Conservation (phyloP, 805 yeast genomes). For the Jamesozyma jinghongensis region DNA sequence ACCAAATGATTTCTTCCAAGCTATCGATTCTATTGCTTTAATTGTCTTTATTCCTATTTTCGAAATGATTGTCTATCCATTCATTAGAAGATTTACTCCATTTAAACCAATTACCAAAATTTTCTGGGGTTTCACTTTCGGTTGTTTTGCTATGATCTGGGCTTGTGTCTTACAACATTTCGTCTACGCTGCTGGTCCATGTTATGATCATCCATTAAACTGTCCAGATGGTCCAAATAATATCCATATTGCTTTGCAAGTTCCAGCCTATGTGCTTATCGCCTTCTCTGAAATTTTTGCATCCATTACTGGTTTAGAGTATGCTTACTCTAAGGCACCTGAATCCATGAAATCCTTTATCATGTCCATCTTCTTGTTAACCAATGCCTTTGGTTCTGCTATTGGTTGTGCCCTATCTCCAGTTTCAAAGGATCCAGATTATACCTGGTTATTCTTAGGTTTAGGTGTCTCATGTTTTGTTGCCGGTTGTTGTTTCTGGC, state of each 20-base stretch:
- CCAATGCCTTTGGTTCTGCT: slow-evolving; percentile 72
- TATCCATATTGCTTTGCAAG: slow-evolving; percentile 61
- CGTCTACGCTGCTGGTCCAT: slow-evolving; percentile 64
- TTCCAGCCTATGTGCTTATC: slow-evolving; percentile 56
- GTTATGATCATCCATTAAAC: slow-evolving; percentile 53
- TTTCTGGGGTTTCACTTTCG: slow-evolving; percentile 58
- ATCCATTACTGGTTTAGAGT: slow-evolving; percentile 72
- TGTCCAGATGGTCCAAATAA: slow-evolving; percentile 26
- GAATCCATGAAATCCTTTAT: slow-evolving; percentile 38
- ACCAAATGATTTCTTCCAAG: slow-evolving; percentile 74
- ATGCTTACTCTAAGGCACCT: slow-evolving; percentile 80
- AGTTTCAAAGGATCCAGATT: slow-evolving; percentile 58
- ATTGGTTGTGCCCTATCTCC: slow-evolving; percentile 65
- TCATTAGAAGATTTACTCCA: slow-evolving; percentile 39
- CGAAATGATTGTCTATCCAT: slow-evolving; percentile 51
- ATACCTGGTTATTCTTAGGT: slow-evolving; percentile 60
- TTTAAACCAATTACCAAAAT: slow-evolving; percentile 69
- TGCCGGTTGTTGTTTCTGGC: slow-evolving; percentile 56
- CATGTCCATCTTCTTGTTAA: slow-evolving; percentile 51
- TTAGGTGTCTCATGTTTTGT: slow-evolving; percentile 49
- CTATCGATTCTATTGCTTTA: slow-evolving; percentile 65
- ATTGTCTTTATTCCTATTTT: slow-evolving; percentile 69
- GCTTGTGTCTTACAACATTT: slow-evolving; percentile 68
- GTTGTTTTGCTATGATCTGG: slow-evolving; percentile 57
- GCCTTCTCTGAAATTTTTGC: slow-evolving; percentile 74